Evolutionary conservation across 1,284 basidiomycete genomes (phyloP).

Genomic region (Tilletiopsis washingtonensis): DNA sequence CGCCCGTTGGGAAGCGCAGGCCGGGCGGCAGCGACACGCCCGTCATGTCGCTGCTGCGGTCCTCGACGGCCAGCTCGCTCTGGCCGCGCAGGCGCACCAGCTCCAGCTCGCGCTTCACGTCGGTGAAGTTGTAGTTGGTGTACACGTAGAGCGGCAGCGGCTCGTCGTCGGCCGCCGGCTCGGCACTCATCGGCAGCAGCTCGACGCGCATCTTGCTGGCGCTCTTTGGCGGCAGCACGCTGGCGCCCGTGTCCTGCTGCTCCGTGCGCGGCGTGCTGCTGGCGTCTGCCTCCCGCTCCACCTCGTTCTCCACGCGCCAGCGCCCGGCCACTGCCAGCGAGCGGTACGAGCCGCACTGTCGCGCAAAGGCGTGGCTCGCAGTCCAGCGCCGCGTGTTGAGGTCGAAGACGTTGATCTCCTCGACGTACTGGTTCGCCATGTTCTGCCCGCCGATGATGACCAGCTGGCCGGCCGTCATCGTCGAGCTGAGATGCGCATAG

Average conservation of each 20-base stretch:
- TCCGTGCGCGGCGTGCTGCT: background rate
- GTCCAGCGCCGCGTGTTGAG: conserved; percentile 24
- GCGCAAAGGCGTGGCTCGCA: conserved; percentile 19
- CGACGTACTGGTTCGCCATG: conserved; percentile 51
- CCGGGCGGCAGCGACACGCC: conserved; percentile 39
- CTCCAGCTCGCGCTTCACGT: conserved; percentile 40
- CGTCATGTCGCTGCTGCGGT: conserved; percentile 26
- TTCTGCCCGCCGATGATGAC: conserved; percentile 92
- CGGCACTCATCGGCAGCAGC: conserved; percentile 20
- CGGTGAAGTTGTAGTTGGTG: conserved; percentile 43
- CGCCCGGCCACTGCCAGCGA: conserved; percentile 24
- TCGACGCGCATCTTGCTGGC: conserved; percentile 2
- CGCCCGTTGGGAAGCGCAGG: conserved; percentile 38
- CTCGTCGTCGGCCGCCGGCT: conserved; percentile 1
- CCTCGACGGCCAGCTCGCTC: conserved; percentile 15
- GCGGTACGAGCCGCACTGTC: conserved; percentile 38
- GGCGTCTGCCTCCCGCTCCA: background rate
- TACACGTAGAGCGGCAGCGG: conserved; percentile 33
- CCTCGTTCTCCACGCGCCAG: conserved; percentile 17
- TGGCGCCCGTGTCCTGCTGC: background rate
- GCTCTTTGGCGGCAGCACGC: background rate
- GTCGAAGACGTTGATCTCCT: conserved; percentile 49
- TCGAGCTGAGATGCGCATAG: conserved; percentile 38
- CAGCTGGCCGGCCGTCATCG: conserved; percentile 50
- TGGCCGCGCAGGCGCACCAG: conserved; percentile 12